Evolutionary conservation across 805 yeast species (phyloP).

Genomic region (Metschnikowia chrysomelidarum): DNA sequence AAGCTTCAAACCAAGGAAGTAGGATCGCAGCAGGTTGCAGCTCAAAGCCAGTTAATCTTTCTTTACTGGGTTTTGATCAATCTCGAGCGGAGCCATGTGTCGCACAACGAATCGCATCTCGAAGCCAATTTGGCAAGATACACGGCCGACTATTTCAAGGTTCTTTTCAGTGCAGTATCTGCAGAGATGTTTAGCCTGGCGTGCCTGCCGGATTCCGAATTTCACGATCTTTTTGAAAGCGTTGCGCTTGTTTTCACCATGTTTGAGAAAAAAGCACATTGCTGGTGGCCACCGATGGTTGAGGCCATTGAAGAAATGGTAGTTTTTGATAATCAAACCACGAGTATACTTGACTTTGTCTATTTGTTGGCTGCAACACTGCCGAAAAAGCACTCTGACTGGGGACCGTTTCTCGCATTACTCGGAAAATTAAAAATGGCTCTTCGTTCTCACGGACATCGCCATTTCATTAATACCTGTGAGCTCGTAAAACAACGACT

Average conservation of each 20-base stretch:
- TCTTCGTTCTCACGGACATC: slow-evolving; percentile 21
- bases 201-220: slow-evolving; percentile 3
- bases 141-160: slow-evolving; percentile 21
- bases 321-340: slow-evolving; percentile 5
- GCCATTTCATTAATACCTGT: slow-evolving; percentile 29
- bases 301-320: slow-evolving; percentile 19
- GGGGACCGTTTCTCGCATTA: slow-evolving; percentile 27
- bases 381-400: slow-evolving; percentile 17
- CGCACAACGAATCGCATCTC: neutral
- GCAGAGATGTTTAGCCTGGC: slow-evolving; percentile 14
- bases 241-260: slow-evolving; percentile 22
- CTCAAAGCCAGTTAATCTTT: slow-evolving; percentile 15
- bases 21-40: slow-evolving; percentile 9
- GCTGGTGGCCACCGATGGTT: slow-evolving; percentile 30
- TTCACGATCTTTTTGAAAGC: slow-evolving; percentile 17
- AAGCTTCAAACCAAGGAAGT: slow-evolving; percentile 18
- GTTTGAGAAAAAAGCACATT: slow-evolving; percentile 10
- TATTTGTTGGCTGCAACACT: slow-evolving; percentile 18
- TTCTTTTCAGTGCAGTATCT: slow-evolving; percentile 20
- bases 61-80: slow-evolving; percentile 12
- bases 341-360: slow-evolving; percentile 19
- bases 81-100: slow-evolving; percentile 7
- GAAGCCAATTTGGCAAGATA: slow-evolving; percentile 1
- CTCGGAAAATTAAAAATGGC: slow-evolving; percentile 18
- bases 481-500: slow-evolving; percentile 24